Conservation (phyloP, 2,329 filamentous ascomycete genomes). For the Mollisia scopiformis region DNA sequence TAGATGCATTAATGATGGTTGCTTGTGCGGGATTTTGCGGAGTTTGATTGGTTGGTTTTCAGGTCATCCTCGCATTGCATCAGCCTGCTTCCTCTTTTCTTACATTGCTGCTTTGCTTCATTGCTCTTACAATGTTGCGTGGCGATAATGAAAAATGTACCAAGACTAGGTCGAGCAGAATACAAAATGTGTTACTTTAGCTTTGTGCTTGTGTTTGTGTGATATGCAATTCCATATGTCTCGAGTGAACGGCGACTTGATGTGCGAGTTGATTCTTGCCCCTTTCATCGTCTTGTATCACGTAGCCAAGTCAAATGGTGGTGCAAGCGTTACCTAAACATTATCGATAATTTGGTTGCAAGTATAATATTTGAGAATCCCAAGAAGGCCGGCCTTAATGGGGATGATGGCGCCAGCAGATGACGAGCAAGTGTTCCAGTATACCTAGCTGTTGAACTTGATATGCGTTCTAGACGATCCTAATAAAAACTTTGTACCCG, state of each 20-base stretch:
- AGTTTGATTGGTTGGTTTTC: slow-evolving; percentile 36
- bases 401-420: background rate
- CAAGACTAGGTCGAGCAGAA: slow-evolving; percentile 13
- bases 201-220: slow-evolving; percentile 1
- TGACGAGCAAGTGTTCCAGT: background rate
- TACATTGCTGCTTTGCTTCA: slow-evolving; percentile 8
- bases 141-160: slow-evolving; percentile 19
- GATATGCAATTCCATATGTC: background rate
- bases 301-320: too few species aligned
- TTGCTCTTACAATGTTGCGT: slow-evolving; percentile 12
- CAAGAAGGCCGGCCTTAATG: background rate
- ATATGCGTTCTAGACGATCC: background rate
- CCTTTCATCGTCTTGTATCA: too few species aligned
- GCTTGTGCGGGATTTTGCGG: slow-evolving; percentile 29
- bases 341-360: background rate
- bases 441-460: background rate
- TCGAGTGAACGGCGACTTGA: background rate
- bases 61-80: slow-evolving; percentile 29
- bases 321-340: background rate
- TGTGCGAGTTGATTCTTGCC: too few species aligned
- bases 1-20: slow-evolving; percentile 52
- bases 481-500: background rate
- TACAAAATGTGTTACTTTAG: slow-evolving; percentile 17
- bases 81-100: slow-evolving; percentile 23
- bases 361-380: background rate